Percentiles rank a stretch among this genome's conserved stretches.
These are phyloP conservation scores for Tolypocladium album DNA, from an alignment of 2,329 filamentous ascomycete species.

Conservation along the genomic window DNA sequence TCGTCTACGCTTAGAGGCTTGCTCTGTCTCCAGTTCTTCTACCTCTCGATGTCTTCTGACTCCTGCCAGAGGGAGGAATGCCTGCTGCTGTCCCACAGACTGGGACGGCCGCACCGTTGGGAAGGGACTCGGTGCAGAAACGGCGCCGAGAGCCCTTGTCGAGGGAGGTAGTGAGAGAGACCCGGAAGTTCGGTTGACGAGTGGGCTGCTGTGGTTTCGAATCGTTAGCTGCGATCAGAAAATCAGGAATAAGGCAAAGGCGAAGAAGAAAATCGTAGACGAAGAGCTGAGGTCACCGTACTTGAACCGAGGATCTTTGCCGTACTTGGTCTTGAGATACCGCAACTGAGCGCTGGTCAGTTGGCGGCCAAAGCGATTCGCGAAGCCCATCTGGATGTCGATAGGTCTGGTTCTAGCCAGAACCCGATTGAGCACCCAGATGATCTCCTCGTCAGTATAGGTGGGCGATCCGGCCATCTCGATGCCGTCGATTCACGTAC, in stretches of 20 bases:
- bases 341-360: conserved; percentile 24
- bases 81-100: not conserved
- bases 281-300: conserved; percentile 11
- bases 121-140: not conserved
- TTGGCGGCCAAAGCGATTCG: conserved; percentile 14
- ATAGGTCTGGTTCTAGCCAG: conserved; percentile 13
- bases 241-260: not conserved
- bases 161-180: not conserved
- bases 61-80: not conserved
- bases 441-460: conserved; percentile 23
- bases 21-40: not conserved
- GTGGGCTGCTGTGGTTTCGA: not conserved
- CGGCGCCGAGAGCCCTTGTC: not conserved
- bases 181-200: not conserved
- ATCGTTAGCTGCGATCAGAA: not conserved
- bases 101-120: not conserved
- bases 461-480: conserved; percentile 22
- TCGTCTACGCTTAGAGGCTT: not conserved
- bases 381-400: conserved; percentile 16
- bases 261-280: not conserved
- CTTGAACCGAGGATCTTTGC: conserved; percentile 26
- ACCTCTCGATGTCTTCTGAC: not conserved
- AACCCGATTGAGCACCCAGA: conserved; percentile 20
- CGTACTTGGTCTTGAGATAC: conserved; percentile 30
- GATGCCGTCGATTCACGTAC: not conserved